Base-by-base conservation (phyloP, 164 flowering plant species). In the Kingdonia uniflora region DNA sequence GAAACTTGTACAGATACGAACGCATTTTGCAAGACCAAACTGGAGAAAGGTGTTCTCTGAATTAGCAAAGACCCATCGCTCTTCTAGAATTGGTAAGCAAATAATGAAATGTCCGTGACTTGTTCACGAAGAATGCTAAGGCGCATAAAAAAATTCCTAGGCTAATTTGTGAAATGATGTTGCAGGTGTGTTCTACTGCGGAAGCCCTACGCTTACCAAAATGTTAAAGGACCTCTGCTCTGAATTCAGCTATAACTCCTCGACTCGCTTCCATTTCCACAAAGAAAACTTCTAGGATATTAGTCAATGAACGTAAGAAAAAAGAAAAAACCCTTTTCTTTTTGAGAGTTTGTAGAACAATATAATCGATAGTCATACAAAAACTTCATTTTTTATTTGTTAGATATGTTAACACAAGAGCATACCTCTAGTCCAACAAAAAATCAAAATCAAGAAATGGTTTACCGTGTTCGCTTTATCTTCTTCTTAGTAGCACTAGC, bases 121-220 rank as follows among this genome's bases (percentile, higher is more conserved):
- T 29, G 35, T 29, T 29, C 8, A 29, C 4, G 35, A 29, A 29
- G 8, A 29, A 29, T 29, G 35, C 35, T 29, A 29, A 29, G 35
- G 35, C 4, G 35, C 35, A 29, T 29, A 29, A 13, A 24, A 23
- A 17, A 20, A 11, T 33, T 6, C 40, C 46, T 52, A 43, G 2
- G 16, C 53, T 43, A 19, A 13, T 44, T 42, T 21, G 15, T 15
- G 47, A 55, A 48, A 20, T 57, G 19, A 14, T 55, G 45, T 62
- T 78, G 68, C 82, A 87, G 96, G 94, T 55, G 96, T 92, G 1
- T 92, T 92, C 80, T 85, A 92, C 61, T 86, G 99, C 67, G 99
- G 99, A 73, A 75, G 80, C 48, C 60, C 84, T 0, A 65, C 76
- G 14, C 81, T 88, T 17, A 72, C 80, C 19, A 69, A 76, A 67